Evolutionary conservation across 164 flowering plant genomes (phyloP).

Genomic region (Nymphaea colorata): DNA sequence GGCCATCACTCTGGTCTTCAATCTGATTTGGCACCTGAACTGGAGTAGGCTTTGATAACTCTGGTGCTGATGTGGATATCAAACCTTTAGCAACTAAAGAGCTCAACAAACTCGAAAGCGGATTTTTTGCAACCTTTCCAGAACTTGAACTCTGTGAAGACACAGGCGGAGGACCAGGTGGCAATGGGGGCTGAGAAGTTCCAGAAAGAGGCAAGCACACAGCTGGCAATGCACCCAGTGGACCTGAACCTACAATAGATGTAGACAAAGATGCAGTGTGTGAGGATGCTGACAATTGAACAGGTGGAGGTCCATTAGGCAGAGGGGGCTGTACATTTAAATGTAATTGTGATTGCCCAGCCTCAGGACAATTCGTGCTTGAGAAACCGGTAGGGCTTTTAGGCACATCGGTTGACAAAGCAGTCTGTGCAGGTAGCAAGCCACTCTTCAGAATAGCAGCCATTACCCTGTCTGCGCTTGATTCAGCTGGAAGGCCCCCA

Average conservation of each 20-base stretch:
- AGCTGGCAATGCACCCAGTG: constrained; percentile 14
- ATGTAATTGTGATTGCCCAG: constrained; percentile 12
- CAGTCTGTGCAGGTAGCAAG: constrained; percentile 24
- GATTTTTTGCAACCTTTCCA: constrained; percentile 22
- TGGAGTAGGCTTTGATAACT: constrained; percentile 15
- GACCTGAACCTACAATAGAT: constrained; percentile 1
- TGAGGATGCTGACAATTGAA: constrained; percentile 14
- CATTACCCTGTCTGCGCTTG: constrained; percentile 41
- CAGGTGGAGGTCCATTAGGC: constrained; percentile 32
- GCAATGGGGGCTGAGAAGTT: constrained; percentile 29
- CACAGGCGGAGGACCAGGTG: constrained; percentile 37
- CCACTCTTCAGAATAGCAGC: constrained; percentile 58
- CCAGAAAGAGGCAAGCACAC: constrained; percentile 2
- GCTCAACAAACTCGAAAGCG: constrained; percentile 59
- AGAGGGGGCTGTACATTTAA: constrained; percentile 26
- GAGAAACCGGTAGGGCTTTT: constrained; percentile 5
- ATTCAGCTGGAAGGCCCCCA: constrained; percentile 22
- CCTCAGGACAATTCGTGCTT: constrained; percentile 15
- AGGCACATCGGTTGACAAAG: neutral
- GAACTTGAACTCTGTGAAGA: constrained; percentile 15
- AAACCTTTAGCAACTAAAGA: constrained; percentile 79
- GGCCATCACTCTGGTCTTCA: constrained; percentile 16
- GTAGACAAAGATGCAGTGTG: neutral
- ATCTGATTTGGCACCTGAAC: constrained; percentile 11
- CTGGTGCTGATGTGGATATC: constrained; percentile 58